Evolutionary conservation across 208 protist genomes (phyloP), one percentile per base, ranked within the genome.

Genomic region (Polymyxa betae): DNA sequence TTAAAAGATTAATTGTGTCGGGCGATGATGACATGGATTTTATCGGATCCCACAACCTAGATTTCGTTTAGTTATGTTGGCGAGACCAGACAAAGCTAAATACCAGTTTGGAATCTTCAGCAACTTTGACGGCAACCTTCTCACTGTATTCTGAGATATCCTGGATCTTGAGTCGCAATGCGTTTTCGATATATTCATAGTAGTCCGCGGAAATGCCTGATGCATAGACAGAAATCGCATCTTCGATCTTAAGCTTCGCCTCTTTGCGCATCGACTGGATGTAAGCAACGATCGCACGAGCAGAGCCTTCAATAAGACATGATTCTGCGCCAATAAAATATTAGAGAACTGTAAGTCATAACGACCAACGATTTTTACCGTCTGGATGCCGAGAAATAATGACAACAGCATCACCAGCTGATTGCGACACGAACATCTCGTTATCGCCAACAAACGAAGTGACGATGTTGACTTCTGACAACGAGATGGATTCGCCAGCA

Each of bases 211-310:
- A 40, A n/a, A 82, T 82, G 35, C 16, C 5, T 38, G 49, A 60
- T 5, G 49, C 24, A 24, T 60, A 60, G 49, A 93, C 82, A 60
- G 91, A 89, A 41, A 93, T 20, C 72, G n/a, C 0, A 60, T 93
- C 92, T 38, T 90, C 52, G 45, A 87, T 45, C 0, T 90, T 32
- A 38, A 98, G 94, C 45, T 94, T 94, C 0, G 96, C 96, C 95
- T 97, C 96, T 94, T 99, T 99, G 92, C 98, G 96, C 44, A 99
- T 93, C 94, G 98, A 96, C 95, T 99, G 98, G 16, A 99, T 95
- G 32, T 96, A 96, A 89, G 96, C 97, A 29, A 98, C 94, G 49
- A 99, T 95, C 93, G 98, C 96, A 38, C 98, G 95, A 12, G 97
- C 96, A 66, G n/a, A 35, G 10, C 38, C 88, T 45, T 38, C 32